Base-by-base conservation (phyloP, 805 yeast species). In the Ogataea dorogensis region DNA sequence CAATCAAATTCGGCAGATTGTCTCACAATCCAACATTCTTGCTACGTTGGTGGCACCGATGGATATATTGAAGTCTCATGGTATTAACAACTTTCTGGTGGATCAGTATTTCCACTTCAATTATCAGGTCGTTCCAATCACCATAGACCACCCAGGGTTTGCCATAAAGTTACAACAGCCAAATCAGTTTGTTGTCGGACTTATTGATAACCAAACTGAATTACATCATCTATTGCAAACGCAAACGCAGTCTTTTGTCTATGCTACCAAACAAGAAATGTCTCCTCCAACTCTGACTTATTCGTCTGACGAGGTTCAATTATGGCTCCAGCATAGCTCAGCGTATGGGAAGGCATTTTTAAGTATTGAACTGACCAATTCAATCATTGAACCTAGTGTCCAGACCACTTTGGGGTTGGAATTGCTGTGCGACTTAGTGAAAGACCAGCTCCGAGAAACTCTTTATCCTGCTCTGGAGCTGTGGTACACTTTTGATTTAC, bases 401-500 rank as follows among this genome's bases (percentile, higher is more conserved):
- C 29, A 37, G 7, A 61, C 59, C 31, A 64, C 74, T 2, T 68
- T 77, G 43, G 61, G 65, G n/a, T 45, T 74, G 9, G 88, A 83
- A 44, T 51, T 82, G 5, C 40, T 81, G 2, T 64, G 70, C 7
- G 77, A 75, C 31, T 34, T 77, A 3, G 44, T 79, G 4, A 74
- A 69, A 16, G 49, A 54, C 1, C 51, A 56, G 10, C 48, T 81
- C 0, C 56, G 68, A 16, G 53, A 61, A 4, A 41, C 44, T 5
- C 47, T 83, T 1, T 83, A 81, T 50, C 71, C 74, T 1, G 68
- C 79, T 1, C 75, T 78, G 38, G 51, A 67, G n/a, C 40, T 79
- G 7, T 77, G 79, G 1, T 79, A 69, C 48, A 53, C 71, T 0
- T 82, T 82, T 74, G 78, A 74, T 13, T 42, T 82, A 0, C 62